Conservation (phyloP, 805 yeast genomes). For the Geotrichum ghanense region DNA sequence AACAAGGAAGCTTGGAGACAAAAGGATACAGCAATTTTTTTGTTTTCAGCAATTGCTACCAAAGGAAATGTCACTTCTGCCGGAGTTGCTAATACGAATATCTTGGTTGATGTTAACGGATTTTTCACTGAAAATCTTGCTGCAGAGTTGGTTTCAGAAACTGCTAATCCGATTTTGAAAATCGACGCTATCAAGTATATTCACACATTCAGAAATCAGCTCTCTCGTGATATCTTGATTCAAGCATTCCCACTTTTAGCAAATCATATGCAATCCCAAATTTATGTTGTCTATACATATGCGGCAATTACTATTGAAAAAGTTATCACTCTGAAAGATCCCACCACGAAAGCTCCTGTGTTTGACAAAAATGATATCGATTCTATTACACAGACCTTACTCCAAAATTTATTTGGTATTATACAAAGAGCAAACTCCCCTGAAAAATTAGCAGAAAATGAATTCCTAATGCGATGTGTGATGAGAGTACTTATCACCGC, state of each 20-base stretch:
- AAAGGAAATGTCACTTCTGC: conserved; percentile 79
- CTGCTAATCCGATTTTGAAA: conserved; percentile 63
- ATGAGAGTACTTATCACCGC: conserved; percentile 76
- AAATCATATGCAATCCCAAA: conserved; percentile 49
- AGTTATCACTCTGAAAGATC: conserved; percentile 63
- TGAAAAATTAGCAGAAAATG: conserved; percentile 90
- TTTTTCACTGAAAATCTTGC: conserved; percentile 78
- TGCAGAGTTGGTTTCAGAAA: conserved; percentile 52
- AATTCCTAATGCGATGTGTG: conserved; percentile 77
- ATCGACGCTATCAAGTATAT: conserved; percentile 92
- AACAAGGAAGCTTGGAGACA: conserved; percentile 58
- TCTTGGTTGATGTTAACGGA: conserved; percentile 71
- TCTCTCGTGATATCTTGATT: conserved; percentile 71
- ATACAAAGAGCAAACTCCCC: conserved; percentile 49
- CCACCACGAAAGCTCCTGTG: conserved; percentile 33
- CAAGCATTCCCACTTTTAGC: conserved; percentile 73
- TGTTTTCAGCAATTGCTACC: conserved; percentile 83
- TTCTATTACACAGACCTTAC: conserved; percentile 46
- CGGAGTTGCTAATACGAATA: conserved; percentile 81
- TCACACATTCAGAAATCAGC: conserved; percentile 81
- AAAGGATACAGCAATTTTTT: conserved; percentile 76
- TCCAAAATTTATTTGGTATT: conserved; percentile 54
- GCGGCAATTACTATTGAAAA: conserved; percentile 90
- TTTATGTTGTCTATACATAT: conserved; percentile 83
- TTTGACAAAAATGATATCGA: conserved; percentile 66